A percentile compares a stretch with the other conserved stretches of the same genome.
phyloP scores from a whole-genome alignment of 306 rosid species.

The Vachellia collinsii region DNA sequence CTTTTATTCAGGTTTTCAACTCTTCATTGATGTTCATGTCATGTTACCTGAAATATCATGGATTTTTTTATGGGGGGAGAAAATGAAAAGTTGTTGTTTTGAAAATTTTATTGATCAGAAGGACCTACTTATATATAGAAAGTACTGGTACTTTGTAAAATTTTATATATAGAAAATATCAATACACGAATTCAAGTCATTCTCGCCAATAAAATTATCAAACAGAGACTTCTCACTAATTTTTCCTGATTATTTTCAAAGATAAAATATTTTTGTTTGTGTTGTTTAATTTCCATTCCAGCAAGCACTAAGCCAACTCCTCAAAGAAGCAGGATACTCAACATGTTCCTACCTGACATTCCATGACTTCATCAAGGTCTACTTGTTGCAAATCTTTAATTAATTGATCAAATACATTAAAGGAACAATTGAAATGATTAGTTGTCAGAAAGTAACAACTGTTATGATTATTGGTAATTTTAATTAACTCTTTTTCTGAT shows the following conservation, averaged over 20 bases:
- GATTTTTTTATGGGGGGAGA: no score
- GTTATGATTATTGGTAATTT: neutral
- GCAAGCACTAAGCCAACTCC: constrained; percentile 70
- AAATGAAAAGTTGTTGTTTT: no score
- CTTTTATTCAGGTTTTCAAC: no score
- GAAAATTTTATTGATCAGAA: no score
- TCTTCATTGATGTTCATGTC: no score
- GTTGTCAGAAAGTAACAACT: neutral
- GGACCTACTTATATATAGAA: no score
- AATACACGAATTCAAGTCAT: no score
- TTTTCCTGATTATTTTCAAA: neutral
- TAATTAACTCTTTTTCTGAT: neutral
- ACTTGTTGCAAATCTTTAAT: constrained; percentile 12
- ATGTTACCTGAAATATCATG: no score
- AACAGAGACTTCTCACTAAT: no score
- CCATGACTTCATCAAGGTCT: constrained; percentile 81
- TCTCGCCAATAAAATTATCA: no score
- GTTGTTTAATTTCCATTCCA: constrained; percentile 41
- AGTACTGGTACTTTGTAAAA: no score
- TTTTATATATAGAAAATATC: no score
- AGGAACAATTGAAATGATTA: neutral
- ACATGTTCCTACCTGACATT: constrained; percentile 64
- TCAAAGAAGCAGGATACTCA: constrained; percentile 82
- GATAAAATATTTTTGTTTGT: neutral
- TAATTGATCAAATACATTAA: neutral